phyloP scores from a whole-genome alignment of 2,329 filamentous ascomycete species.

The Colletotrichum eremochloae region DNA sequence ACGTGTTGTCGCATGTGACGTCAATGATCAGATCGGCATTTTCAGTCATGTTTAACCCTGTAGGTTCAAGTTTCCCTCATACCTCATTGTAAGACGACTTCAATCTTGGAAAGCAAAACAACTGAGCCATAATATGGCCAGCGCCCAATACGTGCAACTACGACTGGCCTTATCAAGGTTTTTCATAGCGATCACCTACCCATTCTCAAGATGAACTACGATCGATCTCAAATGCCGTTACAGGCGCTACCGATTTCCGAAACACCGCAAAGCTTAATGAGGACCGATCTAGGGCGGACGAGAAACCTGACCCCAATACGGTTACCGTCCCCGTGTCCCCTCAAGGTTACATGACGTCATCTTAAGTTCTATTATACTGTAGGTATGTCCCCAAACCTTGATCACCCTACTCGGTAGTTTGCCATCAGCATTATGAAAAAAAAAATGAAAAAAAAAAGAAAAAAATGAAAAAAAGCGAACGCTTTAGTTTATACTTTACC shows the following conservation, averaged over 20 bases:
- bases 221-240: background rate
- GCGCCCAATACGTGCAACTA: background rate
- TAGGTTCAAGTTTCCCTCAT: background rate
- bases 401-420: background rate
- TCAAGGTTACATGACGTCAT: background rate
- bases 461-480: no score
- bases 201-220: background rate
- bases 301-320: background rate
- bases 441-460: no score
- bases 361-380: background rate
- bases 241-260: background rate
- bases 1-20: conserved; percentile 5
- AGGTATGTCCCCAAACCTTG: background rate
- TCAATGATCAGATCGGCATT: background rate
- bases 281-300: background rate
- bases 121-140: background rate
- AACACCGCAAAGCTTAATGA: background rate
- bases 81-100: background rate
- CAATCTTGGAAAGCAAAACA: no score
- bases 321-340: no score
- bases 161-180: background rate
- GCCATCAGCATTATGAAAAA: no score
- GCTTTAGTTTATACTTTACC: no score
- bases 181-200: background rate
- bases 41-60: background rate